A percentile compares a stretch with the other conserved stretches of the same genome.
phyloP scores from a whole-genome alignment of 192 early-diverging fungal species.

The Coemansia sp. region DNA sequence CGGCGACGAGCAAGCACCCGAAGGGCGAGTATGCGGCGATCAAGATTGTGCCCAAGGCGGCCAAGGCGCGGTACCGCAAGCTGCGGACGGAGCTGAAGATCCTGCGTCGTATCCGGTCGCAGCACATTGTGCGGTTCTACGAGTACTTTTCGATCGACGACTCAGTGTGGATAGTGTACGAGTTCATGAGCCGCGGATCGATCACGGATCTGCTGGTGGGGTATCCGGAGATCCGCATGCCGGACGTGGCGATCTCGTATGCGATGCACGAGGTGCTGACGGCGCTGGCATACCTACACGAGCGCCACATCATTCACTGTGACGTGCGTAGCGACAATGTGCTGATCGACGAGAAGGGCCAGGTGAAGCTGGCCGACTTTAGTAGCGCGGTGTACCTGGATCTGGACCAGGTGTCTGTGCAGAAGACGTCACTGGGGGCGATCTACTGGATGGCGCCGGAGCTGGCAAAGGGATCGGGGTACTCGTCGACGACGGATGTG shows the following conservation, averaged over 20 bases:
- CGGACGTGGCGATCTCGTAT: constrained; percentile 38
- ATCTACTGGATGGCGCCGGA: constrained; percentile 60
- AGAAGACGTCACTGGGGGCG: constrained; percentile 48
- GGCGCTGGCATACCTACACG: constrained; percentile 55
- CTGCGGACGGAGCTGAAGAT: constrained; percentile 54
- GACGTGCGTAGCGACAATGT: constrained; percentile 59
- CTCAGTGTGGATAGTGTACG: constrained; percentile 58
- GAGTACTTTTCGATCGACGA: constrained; percentile 56
- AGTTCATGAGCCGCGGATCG: constrained; percentile 56
- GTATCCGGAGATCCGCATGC: constrained; percentile 53
- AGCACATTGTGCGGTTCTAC: constrained; percentile 55
- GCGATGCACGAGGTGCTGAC: constrained; percentile 51
- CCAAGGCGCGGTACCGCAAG: constrained; percentile 53
- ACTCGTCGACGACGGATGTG: constrained; percentile 47
- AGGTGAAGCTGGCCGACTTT: constrained; percentile 67
- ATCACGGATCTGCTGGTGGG: constrained; percentile 54
- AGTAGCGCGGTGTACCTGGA: constrained; percentile 51
- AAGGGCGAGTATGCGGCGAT: constrained; percentile 50
- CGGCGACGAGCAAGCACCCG: constrained; percentile 32
- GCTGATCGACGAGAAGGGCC: constrained; percentile 56
- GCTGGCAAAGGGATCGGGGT: constrained; percentile 49
- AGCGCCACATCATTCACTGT: constrained; percentile 52
- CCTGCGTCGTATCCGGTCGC: constrained; percentile 50
- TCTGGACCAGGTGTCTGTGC: constrained; percentile 36
- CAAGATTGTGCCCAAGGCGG: constrained; percentile 53